Percentiles rank a stretch among this genome's conserved stretches.
Evolutionary conservation across 2,329 filamentous ascomycete genomes (phyloP).

Genomic region (Botrytis paeoniae): DNA sequence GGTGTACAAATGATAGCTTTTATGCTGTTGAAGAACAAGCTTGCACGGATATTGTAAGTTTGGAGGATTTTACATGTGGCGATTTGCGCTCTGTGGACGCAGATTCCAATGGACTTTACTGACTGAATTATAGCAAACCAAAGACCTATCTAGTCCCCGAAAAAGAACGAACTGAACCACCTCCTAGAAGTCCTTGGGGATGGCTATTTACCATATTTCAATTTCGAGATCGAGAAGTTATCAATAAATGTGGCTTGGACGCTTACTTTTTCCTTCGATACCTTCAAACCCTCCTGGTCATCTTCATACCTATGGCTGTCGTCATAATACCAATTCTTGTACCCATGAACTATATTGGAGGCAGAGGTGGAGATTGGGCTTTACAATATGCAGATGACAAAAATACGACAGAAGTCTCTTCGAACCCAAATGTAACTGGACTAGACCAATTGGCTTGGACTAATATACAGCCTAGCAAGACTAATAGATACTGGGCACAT

Average conservation of each 20-base stretch:
- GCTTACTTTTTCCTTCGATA: conserved; percentile 98
- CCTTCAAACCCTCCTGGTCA: conserved; percentile 78
- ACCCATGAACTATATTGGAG: conserved; percentile 76
- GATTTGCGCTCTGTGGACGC: background rate
- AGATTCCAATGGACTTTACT: conserved; percentile 16
- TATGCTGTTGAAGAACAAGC: conserved; percentile 70
- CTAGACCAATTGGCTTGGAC: conserved; percentile 78
- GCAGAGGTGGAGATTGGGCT: conserved; percentile 51
- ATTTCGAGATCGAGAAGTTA: conserved; percentile 74
- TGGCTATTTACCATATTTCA: conserved; percentile 58
- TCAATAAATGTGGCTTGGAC: conserved; percentile 92
- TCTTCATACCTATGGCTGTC: conserved; percentile 79
- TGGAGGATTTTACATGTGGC: background rate
- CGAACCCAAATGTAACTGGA: conserved; percentile 45
- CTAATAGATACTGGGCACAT: conserved; percentile 72
- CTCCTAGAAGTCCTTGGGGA: conserved; percentile 55
- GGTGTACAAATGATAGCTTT: conserved; percentile 63
- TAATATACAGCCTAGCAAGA: conserved; percentile 18
- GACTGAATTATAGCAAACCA: conserved; percentile 57
- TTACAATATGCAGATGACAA: conserved; percentile 37
- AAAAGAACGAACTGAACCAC: conserved; percentile 75
- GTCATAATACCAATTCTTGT: conserved; percentile 82
- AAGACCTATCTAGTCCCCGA: conserved; percentile 85
- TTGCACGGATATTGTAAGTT: conserved; percentile 78
- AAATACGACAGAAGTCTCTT: conserved; percentile 24